phyloP scores from a whole-genome alignment of 2,329 filamentous ascomycete species.

The Aspergillus puulaauensis region DNA sequence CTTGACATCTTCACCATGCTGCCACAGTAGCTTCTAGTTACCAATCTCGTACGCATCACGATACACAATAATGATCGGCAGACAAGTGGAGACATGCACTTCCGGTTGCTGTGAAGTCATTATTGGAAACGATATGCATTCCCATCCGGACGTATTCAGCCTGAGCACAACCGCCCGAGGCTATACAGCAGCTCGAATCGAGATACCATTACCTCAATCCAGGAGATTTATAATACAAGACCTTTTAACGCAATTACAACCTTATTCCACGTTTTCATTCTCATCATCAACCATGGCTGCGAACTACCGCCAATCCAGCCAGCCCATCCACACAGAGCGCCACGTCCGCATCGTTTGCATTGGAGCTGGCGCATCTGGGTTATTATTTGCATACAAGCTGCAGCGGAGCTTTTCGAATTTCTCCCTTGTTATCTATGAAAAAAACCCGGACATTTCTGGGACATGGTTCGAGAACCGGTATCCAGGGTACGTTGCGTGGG shows the following conservation, averaged over 20 bases:
- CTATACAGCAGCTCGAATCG: too few species aligned
- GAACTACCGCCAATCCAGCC: not conserved
- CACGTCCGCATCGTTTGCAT: constrained; percentile 10
- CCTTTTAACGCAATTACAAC: too few species aligned
- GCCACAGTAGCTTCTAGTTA: too few species aligned
- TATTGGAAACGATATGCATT: too few species aligned
- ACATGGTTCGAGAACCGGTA: constrained; percentile 15
- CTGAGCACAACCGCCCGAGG: not conserved
- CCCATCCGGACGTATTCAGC: not conserved
- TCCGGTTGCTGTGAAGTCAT: too few species aligned
- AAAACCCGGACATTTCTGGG: constrained; percentile 8
- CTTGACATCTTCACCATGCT: too few species aligned
- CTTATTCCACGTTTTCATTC: too few species aligned
- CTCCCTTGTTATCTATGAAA: constrained; percentile 6
- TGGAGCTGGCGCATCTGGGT: constrained; percentile 7
- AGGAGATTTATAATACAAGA: too few species aligned
- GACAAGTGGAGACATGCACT: too few species aligned
- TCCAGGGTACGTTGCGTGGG: constrained; percentile 1
- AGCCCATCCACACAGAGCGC: constrained; percentile 4
- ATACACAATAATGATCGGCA: too few species aligned
- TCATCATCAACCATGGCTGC: not conserved
- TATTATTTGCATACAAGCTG: constrained; percentile 7
- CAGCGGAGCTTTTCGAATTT: constrained; percentile 1
- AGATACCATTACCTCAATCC: too few species aligned
- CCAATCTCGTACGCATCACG: too few species aligned